Percentiles rank a stretch among this genome's conserved stretches.
Conservation (phyloP, 2,329 filamentous ascomycete species). For the Alternaria triticina region DNA sequence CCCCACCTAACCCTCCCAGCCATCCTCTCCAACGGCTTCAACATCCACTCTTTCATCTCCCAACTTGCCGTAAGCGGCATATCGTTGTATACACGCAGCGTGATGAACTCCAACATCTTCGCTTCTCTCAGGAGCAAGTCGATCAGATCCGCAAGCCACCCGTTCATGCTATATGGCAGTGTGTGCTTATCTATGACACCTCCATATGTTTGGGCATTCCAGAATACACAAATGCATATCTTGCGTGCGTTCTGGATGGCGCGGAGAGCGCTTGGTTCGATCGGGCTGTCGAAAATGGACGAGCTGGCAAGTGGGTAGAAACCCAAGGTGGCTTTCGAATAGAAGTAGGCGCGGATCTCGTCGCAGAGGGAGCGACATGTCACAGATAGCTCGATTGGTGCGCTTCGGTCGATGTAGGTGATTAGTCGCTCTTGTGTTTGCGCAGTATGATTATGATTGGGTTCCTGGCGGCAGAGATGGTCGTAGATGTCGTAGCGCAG, state of each 20-base stretch:
- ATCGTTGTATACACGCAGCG: background rate
- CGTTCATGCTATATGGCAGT: background rate
- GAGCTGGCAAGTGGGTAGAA: background rate
- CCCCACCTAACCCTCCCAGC: constrained; percentile 7
- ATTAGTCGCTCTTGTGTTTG: background rate
- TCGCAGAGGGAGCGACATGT: constrained; percentile 10
- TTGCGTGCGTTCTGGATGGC: constrained; percentile 6
- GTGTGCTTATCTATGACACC: background rate
- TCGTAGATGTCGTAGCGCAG: constrained; percentile 25
- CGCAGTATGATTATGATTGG: background rate
- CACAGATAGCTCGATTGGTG: constrained; percentile 16
- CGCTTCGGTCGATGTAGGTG: constrained; percentile 14
- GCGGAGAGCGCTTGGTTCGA: background rate
- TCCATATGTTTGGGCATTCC: background rate
- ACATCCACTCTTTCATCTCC: constrained; percentile 10
- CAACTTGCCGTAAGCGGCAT: background rate
- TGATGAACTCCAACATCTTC: background rate
- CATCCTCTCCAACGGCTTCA: constrained; percentile 14
- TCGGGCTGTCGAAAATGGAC: background rate
- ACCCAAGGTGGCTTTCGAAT: constrained; percentile 16
- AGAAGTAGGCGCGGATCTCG: constrained; percentile 22
- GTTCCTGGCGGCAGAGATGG: constrained; percentile 5
- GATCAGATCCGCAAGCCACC: constrained; percentile 16
- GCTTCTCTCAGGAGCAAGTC: constrained; percentile 15
- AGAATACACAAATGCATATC: constrained; percentile 8